Conservation (phyloP, 495 filamentous ascomycete species). For the Trichoderma orchidacearum region DNA sequence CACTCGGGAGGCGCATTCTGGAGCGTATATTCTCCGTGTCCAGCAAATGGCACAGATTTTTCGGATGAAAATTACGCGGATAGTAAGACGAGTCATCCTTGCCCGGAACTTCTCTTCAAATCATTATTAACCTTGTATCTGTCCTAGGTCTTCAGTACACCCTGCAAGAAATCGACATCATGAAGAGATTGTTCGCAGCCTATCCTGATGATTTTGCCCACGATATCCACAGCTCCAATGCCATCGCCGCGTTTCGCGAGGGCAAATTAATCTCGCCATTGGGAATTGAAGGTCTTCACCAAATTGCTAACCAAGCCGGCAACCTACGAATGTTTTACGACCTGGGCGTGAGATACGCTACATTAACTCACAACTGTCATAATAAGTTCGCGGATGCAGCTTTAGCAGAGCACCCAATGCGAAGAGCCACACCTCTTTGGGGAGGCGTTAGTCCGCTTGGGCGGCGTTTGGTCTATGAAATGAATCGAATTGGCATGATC, state of each 20-base stretch:
- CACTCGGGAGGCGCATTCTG: slow-evolving; percentile 72
- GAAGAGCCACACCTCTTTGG: slow-evolving; percentile 37
- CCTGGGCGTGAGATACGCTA: slow-evolving; percentile 82
- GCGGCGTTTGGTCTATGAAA: slow-evolving; percentile 51
- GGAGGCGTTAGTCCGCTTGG: slow-evolving; percentile 58
- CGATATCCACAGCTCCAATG: slow-evolving; percentile 40
- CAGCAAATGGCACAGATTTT: slow-evolving; percentile 54
- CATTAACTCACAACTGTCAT: slow-evolving; percentile 87
- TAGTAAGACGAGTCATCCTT: too few relatives aligned
- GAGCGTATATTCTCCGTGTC: slow-evolving; percentile 76
- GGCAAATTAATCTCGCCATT: slow-evolving; percentile 51
- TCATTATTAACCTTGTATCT: background rate
- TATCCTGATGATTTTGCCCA: slow-evolving; percentile 53
- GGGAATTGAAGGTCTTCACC: slow-evolving; percentile 86
- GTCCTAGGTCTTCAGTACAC: slow-evolving; percentile 46
- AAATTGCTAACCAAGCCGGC: slow-evolving; percentile 77
- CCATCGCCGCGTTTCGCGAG: slow-evolving; percentile 43
- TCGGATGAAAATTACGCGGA: slow-evolving; percentile 53
- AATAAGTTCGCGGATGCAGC: slow-evolving; percentile 85
- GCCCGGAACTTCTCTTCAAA: too few relatives aligned
- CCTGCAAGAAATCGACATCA: slow-evolving; percentile 72
- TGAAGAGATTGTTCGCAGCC: slow-evolving; percentile 48
- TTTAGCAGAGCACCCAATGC: slow-evolving; percentile 31
- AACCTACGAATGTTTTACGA: slow-evolving; percentile 61
- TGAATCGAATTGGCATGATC: slow-evolving; percentile 72